Base-by-base conservation (phyloP, 2,329 filamentous ascomycete species). In the Blastomyces emzantsi region DNA sequence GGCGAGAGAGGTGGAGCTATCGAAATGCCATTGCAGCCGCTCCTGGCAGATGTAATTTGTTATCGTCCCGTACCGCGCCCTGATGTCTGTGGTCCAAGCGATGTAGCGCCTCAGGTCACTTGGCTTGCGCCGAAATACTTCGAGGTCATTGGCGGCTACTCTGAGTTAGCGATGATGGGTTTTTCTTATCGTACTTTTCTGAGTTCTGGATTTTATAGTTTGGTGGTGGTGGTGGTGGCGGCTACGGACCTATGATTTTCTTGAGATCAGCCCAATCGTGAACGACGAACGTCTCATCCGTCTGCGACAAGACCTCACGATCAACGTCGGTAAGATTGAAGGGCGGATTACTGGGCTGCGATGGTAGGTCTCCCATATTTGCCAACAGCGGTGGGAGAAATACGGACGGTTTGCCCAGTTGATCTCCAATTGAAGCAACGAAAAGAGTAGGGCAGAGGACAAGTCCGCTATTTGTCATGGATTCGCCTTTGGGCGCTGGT, bases 81-180 rank as follows among this genome's bases (percentile, higher is more conserved):
- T 85, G 51, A 80, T 82, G 45, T 80, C 74, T 51, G 75, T 74
- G 2, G 81, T 81, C 84, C 85, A 87, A 41, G 78, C 77, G n/a
- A 86, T 77, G 69, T 87, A 87, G 62, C 81, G 80, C 70, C 78
- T 78, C 19, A 86, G 76, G 67, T 85, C 81, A 66, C 82, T 84
- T 28, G 85, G 85, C 72, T 80, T 81, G 67, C 85, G 82, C 70
- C 83, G 85, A 13, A 87, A 76, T 43, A 80, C 74, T 65, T 81
- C 80, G 63, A 87, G 82, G 64, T 80, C 77, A 69, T 84, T 82
- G 47, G 77, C 75, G 22, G 76, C 75, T 80, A 68, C 61, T 60
- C 51, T 39, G 58, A 33, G 52, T 47, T n/a, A 54, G 66, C 66
- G 62, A 64, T 33, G n/a, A 15, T 1, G 54, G 8, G 51, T 5